Conservation (phyloP, 2,329 filamentous ascomycete species). For the Fusarium equiseti region DNA sequence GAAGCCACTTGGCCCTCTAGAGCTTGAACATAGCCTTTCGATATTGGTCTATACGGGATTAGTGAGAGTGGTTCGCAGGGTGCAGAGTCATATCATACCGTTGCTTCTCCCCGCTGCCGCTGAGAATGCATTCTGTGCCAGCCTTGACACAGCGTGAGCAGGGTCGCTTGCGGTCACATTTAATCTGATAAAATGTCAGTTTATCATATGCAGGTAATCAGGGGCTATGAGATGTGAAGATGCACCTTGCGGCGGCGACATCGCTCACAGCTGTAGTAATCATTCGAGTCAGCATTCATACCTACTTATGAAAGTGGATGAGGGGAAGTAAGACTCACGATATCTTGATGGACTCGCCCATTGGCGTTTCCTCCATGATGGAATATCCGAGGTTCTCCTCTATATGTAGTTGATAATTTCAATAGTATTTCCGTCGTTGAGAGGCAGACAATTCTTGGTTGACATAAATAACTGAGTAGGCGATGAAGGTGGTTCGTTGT, state of each 20-base stretch:
- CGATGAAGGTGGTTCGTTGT: slow-evolving; percentile 24
- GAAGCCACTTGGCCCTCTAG: slow-evolving; percentile 61
- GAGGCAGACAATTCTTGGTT: not conserved
- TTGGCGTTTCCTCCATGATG: slow-evolving; percentile 51
- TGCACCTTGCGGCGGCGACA: slow-evolving; percentile 59
- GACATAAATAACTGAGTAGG: not conserved
- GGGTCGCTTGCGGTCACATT: slow-evolving; percentile 64
- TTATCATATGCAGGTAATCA: not conserved
- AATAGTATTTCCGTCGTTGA: not conserved
- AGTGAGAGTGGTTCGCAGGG: not conserved
- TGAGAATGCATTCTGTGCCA: slow-evolving; percentile 55
- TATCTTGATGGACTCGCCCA: slow-evolving; percentile 54
- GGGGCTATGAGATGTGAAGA: not conserved
- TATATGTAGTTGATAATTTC: not conserved
- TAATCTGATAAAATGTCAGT: slow-evolving; percentile 56
- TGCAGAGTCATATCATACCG: slow-evolving; percentile 50
- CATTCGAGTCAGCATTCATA: slow-evolving; percentile 9
- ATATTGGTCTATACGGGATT: slow-evolving; percentile 54
- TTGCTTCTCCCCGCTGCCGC: slow-evolving; percentile 58
- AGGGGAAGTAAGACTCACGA: slow-evolving; percentile 49
- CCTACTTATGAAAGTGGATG: slow-evolving; percentile 10
- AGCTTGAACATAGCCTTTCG: slow-evolving; percentile 61
- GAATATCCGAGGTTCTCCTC: not conserved
- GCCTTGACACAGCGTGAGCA: slow-evolving; percentile 63
- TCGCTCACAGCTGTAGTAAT: slow-evolving; percentile 55